Evolutionary conservation across 2,329 filamentous ascomycete genomes (phyloP).

Genomic region (Neoascochyta sp.): DNA sequence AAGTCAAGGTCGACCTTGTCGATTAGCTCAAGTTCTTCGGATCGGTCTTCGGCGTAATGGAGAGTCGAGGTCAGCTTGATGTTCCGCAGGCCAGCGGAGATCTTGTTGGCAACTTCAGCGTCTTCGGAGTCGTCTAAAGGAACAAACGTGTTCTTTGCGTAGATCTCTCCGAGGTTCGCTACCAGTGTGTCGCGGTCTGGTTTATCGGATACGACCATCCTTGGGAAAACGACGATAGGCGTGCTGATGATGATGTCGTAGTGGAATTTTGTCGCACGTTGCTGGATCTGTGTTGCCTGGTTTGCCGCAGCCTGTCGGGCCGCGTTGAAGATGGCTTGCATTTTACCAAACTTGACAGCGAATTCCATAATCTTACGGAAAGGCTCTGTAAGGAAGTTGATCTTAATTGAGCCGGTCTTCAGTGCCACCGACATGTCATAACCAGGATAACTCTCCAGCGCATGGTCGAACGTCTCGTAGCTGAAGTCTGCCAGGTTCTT

Average conservation of each 20-base stretch:
- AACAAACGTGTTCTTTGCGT: slow-evolving; percentile 88
- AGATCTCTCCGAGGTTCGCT: slow-evolving; percentile 94
- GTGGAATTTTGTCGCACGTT: slow-evolving; percentile 84
- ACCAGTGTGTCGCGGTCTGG: slow-evolving; percentile 78
- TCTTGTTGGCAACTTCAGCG: slow-evolving; percentile 77
- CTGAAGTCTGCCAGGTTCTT: slow-evolving; percentile 94
- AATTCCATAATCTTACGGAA: slow-evolving; percentile 98
- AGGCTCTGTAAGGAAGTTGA: slow-evolving; percentile 95
- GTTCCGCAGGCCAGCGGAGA: slow-evolving; percentile 87
- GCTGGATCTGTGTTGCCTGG: slow-evolving; percentile 88
- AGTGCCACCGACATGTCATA: slow-evolving; percentile 91
- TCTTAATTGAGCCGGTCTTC: slow-evolving; percentile 87
- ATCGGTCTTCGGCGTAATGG: slow-evolving; percentile 66
- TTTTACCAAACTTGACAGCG: slow-evolving; percentile 97
- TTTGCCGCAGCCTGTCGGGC: slow-evolving; percentile 90
- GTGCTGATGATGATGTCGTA: slow-evolving; percentile 93
- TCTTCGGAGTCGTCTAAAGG: slow-evolving; percentile 73
- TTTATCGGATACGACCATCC: slow-evolving; percentile 66
- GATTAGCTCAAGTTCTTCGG: slow-evolving; percentile 91
- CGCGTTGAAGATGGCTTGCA: slow-evolving; percentile 98
- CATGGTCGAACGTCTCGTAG: slow-evolving; percentile 89
- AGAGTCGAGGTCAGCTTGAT: slow-evolving; percentile 87
- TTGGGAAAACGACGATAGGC: slow-evolving; percentile 91
- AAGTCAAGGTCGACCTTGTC: slow-evolving; percentile 95
- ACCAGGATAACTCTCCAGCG: slow-evolving; percentile 76